phyloP scores from a whole-genome alignment of 208 protist species.

The Crithidia thermophila region DNA sequence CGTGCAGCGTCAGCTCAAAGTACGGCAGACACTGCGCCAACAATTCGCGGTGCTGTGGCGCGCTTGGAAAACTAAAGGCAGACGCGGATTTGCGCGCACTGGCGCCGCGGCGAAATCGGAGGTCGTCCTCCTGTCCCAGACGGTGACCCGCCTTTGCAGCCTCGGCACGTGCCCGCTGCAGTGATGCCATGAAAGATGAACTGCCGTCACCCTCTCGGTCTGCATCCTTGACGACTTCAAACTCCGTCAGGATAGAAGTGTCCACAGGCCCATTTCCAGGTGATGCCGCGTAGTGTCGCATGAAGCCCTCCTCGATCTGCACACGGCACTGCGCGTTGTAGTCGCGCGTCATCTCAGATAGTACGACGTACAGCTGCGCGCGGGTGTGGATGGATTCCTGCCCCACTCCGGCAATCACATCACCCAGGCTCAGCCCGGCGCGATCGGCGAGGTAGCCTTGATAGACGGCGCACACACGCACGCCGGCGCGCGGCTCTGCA shows the following conservation, averaged over 20 bases:
- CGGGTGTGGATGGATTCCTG: conserved; percentile 39
- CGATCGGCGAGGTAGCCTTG: conserved; percentile 42
- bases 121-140: neutral
- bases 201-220: neutral
- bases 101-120: neutral
- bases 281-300: conserved; percentile 14
- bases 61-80: neutral
- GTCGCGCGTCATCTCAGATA: conserved; percentile 46
- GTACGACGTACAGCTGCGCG: conserved; percentile 57
- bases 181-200: too few relatives aligned
- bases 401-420: conserved; percentile 58
- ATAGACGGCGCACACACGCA: conserved; percentile 57
- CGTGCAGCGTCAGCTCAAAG: conserved; percentile 26
- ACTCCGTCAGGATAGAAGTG: conserved; percentile 2
- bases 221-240: neutral
- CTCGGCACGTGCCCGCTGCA: conserved; percentile 20
- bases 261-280: neutral
- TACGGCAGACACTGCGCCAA: conserved; percentile 26
- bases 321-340: conserved; percentile 53
- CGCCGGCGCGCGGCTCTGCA: conserved; percentile 11
- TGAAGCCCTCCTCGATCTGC: conserved; percentile 31
- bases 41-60: conserved; percentile 10
- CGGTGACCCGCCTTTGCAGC: neutral
- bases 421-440: conserved; percentile 51
- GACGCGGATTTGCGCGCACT: neutral